Conservation (phyloP, 345 rosid genomes). For the Sonneratia caseolaris region DNA sequence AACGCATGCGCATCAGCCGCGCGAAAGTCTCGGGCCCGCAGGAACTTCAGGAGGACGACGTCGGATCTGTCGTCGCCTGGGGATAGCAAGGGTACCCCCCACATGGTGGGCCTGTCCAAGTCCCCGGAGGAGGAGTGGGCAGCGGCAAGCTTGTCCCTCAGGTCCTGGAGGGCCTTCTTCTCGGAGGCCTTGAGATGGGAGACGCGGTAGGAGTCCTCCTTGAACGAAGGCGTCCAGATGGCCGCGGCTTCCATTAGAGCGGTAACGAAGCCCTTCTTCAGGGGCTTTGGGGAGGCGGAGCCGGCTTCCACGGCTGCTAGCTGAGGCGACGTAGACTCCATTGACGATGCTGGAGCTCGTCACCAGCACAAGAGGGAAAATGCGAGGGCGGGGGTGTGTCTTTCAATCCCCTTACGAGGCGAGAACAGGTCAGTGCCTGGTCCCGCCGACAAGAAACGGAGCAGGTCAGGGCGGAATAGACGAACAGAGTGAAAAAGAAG, state of each 20-base stretch:
- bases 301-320: neutral
- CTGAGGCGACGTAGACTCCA: conserved; percentile 7
- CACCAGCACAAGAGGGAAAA: neutral
- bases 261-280: conserved; percentile 61
- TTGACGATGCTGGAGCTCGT: neutral
- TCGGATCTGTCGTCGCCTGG: conserved; percentile 54
- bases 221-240: conserved; percentile 54
- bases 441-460: neutral
- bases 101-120: conserved; percentile 33
- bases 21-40: conserved; percentile 78
- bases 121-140: conserved; percentile 15
- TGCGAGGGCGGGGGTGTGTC: neutral
- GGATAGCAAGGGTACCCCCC: conserved; percentile 62
- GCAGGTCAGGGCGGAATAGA: neutral
- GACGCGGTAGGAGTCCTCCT: conserved; percentile 75
- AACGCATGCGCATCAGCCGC: conserved; percentile 51
- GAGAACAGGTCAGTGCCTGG: neutral
- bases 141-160: conserved; percentile 46
- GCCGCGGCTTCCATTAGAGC: conserved; percentile 69
- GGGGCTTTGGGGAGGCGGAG: neutral
- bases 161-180: conserved; percentile 65
- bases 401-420: neutral
- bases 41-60: conserved; percentile 76
- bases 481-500: neutral
- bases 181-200: conserved; percentile 69